phyloP scores from a whole-genome alignment of 768 basidiomycete genomes.

The Calocybe gangraenosa region DNA sequence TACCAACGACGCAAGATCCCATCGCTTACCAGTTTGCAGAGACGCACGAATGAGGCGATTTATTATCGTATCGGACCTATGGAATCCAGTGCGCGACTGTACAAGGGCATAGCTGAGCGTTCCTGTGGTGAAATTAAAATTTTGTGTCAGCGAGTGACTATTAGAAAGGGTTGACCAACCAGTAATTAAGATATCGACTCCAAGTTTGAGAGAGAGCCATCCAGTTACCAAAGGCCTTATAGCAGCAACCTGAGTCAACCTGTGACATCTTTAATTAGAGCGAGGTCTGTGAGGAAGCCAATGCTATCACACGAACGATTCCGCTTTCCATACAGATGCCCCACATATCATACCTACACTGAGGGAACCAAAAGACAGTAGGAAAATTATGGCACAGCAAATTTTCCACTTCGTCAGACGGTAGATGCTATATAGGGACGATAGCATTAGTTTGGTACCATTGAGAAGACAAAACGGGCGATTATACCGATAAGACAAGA shows the following conservation, averaged over 20 bases:
- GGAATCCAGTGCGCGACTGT: constrained; percentile 28
- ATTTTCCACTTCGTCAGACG: constrained; percentile 5
- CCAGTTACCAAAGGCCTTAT: constrained; percentile 10
- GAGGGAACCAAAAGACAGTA: constrained; percentile 1
- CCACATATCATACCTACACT: constrained; percentile 7
- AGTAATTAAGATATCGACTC: constrained; percentile 13
- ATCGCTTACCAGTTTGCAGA: constrained; percentile 25
- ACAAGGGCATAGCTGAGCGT: constrained; percentile 18
- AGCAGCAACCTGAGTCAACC: constrained; percentile 1
- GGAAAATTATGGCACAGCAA: background rate
- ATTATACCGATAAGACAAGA: constrained; percentile 16
- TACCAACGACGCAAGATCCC: background rate
- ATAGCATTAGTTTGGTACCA: background rate
- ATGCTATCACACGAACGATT: background rate
- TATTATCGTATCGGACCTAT: constrained; percentile 26
- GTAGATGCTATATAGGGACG: constrained; percentile 6
- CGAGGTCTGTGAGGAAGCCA: background rate
- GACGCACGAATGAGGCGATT: constrained; percentile 30
- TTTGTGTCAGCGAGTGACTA: background rate
- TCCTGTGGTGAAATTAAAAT: background rate
- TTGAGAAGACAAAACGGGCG: background rate
- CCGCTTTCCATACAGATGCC: constrained; percentile 2
- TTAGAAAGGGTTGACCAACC: background rate
- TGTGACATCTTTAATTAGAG: background rate
- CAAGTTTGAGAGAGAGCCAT: constrained; percentile 18